These are phyloP conservation scores for Aphanoascus verrucosus DNA, from an alignment of 2,329 filamentous ascomycete species.

Conservation along the genomic window DNA sequence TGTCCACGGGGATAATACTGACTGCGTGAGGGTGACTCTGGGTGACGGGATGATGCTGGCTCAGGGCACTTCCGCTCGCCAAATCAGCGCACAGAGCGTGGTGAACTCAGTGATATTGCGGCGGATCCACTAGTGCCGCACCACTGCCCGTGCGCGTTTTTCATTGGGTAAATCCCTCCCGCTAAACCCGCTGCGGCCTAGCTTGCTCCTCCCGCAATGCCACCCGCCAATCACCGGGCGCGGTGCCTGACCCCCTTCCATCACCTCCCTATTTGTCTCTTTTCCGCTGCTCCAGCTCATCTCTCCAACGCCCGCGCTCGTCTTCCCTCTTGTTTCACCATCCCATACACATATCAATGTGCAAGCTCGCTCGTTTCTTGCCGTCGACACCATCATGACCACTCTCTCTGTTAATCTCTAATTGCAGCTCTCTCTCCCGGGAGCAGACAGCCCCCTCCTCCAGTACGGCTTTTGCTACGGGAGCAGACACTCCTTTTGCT, in stretches of 20 bases:
- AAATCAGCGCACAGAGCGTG: not conserved
- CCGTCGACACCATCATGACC: not conserved
- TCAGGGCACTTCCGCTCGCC: no score
- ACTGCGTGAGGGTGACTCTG: not conserved
- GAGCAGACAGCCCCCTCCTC: not conserved
- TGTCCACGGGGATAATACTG: no score
- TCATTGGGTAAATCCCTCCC: not conserved
- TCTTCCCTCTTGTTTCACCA: constrained; percentile 5
- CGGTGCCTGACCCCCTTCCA: not conserved
- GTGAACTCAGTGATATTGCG: not conserved
- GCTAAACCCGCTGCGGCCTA: not conserved
- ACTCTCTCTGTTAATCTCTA: not conserved
- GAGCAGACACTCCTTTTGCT: not conserved
- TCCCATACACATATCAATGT: not conserved
- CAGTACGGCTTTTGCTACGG: not conserved
- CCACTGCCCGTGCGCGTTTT: not conserved
- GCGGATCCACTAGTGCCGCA: not conserved
- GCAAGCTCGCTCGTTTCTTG: not conserved
- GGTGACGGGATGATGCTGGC: no score
- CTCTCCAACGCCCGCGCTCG: not conserved
- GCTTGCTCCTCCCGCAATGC: not conserved
- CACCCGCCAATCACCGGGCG: not conserved
- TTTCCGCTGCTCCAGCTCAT: not conserved
- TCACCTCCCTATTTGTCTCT: not conserved
- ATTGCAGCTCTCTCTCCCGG: not conserved